Percentiles rank a stretch among this genome's conserved stretches.
Conservation (phyloP, 2,329 filamentous ascomycete genomes). For the Aspergillus novoparasiticus region DNA sequence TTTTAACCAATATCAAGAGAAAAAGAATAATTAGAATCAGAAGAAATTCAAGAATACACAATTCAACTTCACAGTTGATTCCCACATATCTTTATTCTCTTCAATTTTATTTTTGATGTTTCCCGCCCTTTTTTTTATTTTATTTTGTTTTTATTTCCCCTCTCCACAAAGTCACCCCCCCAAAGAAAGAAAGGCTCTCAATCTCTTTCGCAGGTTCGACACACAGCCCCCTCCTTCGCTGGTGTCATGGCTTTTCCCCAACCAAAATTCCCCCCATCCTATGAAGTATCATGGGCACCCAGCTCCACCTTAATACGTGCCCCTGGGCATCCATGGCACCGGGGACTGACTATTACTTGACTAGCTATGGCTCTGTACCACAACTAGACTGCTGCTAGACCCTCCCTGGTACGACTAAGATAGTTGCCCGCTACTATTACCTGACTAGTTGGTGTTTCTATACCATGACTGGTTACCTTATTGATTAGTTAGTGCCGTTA, state of each 20-base stretch:
- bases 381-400: neutral
- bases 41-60: neutral
- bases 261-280: constrained; percentile 3
- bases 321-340: constrained; percentile 17
- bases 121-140: neutral
- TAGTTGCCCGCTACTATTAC: constrained; percentile 2
- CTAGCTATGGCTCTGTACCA: constrained; percentile 4
- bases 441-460: constrained; percentile 2
- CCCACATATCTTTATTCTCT: neutral
- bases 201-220: constrained; percentile 1
- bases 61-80: neutral
- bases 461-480: neutral
- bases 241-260: constrained; percentile 1
- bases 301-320: constrained; percentile 14
- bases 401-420: neutral
- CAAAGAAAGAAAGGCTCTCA: constrained; percentile 4
- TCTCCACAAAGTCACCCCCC: neutral
- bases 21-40: neutral
- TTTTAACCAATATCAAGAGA: neutral
- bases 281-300: neutral
- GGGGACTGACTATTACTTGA: constrained; percentile 13
- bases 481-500: neutral
- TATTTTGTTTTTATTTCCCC: neutral
- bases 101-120: neutral
- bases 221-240: constrained; percentile 16